Evolutionary conservation across 345 rosid genomes (phyloP), one percentile per base, ranked within the genome.

Genomic region (Citrus sp.): DNA sequence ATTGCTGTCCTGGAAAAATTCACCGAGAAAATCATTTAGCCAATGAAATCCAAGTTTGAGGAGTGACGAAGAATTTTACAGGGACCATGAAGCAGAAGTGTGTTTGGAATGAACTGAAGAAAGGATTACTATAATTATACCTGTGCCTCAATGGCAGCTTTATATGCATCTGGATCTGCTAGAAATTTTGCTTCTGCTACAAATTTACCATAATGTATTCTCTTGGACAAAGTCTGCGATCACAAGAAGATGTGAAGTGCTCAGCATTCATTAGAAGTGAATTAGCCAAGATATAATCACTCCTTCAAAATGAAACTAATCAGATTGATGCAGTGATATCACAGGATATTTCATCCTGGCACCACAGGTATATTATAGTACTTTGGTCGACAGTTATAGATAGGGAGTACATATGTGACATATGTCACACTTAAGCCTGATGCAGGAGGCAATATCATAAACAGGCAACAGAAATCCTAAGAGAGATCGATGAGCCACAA

Each of bases 171-270:
- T 5, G 99, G 95, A 54, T 88, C 79, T 19, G 88, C 93, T 74
- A 38, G 94, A 79, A 88, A 96, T 84, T 94, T 96, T 65, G 97
- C 94, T 79, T 96, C 99, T 4, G 99, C 99, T 1, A 96, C 98
- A 81, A 82, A 94, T 86, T 94, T 94, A 61, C 98, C 98, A 46
- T 96, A 96, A 81, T 94, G 99, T 30, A 96, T 90, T 86, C 99
- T 89, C 89, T 90, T 96, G 24, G 98, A 96, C 60, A 96, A 89
- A 74, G 90, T 89, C 98, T 96, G 89, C 72, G 79, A 77, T 28
- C 40, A 76, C 46, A 66, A 67, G 34, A 56, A 56, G 22, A 72
- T 32, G 32, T 14, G 37, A 74, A 64, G 58, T 14, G 27, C 55
- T 42, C 30, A 3, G 64, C 9, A 14, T 37, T 7, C 38, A 34